Evolutionary conservation across 2,329 filamentous ascomycete species (phyloP).

Genomic region (Cladosporium halotolerans): DNA sequence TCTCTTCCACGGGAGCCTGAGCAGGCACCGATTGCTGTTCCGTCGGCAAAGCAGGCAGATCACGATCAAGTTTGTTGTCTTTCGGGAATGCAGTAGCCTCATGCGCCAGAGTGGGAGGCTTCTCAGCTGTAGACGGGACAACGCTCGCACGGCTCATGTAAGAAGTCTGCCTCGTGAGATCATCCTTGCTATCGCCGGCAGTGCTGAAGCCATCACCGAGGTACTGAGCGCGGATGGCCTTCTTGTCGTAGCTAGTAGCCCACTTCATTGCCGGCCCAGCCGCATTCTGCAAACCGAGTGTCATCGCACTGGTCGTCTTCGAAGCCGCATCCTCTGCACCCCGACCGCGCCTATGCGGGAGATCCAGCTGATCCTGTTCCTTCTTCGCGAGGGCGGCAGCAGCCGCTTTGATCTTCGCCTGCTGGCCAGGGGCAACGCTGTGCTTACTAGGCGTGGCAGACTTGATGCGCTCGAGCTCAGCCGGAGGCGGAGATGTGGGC

Average conservation of each 20-base stretch:
- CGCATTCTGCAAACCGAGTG: conserved; percentile 79
- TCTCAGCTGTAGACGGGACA: conserved; percentile 5
- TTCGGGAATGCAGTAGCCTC: conserved; percentile 11
- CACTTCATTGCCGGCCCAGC: conserved; percentile 94
- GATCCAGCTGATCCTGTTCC: conserved; percentile 38
- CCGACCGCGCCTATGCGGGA: conserved; percentile 43
- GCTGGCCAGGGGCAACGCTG: conserved; percentile 82
- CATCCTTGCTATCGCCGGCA: conserved; percentile 23
- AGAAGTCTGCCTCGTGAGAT: conserved; percentile 21
- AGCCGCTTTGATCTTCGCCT: conserved; percentile 86
- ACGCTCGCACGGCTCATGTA: conserved; percentile 23
- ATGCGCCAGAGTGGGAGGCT: conserved; percentile 12
- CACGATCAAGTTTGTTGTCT: conserved; percentile 17
- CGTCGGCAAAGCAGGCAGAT: conserved; percentile 38
- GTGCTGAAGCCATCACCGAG: conserved; percentile 67
- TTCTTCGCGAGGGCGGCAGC: conserved; percentile 72
- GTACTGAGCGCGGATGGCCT: conserved; percentile 79
- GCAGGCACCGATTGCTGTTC: conserved; percentile 1
- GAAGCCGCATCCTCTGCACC: conserved; percentile 48
- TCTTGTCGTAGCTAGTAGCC: conserved; percentile 91
- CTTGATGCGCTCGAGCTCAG: conserved; percentile 36
- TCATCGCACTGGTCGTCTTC: conserved; percentile 87
- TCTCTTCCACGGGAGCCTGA: conserved; percentile 3
- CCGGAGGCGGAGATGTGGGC: conserved; percentile 38
- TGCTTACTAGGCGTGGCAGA: conserved; percentile 62